phyloP scores from a whole-genome alignment of 345 rosid species.

The Diplotaxis tenuifolia region DNA sequence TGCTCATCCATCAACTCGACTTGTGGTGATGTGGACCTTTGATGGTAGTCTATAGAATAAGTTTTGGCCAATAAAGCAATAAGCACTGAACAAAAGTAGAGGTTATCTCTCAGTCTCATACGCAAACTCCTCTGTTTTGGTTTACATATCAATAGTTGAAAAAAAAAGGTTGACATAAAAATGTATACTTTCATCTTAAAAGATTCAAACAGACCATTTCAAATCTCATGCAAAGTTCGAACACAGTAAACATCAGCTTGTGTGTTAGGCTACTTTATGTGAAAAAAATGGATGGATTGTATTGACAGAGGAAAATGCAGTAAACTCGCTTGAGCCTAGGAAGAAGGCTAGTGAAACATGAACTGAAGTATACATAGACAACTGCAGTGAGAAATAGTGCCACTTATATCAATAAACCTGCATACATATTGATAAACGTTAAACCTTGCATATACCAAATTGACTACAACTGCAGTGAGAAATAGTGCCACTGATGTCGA shows the following conservation, averaged over 20 bases:
- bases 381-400: neutral
- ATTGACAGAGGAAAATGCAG: neutral
- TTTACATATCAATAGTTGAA: neutral
- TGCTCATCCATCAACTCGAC: too few species aligned
- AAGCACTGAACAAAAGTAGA: too few species aligned
- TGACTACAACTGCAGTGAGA: too few species aligned
- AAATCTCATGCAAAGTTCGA: neutral
- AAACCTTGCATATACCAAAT: too few species aligned
- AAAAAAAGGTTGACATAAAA: neutral
- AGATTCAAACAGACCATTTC: neutral
- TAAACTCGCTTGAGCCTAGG: too few species aligned
- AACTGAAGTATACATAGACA: neutral
- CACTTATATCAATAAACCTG: neutral
- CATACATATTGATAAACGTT: too few species aligned
- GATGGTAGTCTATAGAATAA: too few species aligned
- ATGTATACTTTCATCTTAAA: neutral
- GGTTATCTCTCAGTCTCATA: too few species aligned
- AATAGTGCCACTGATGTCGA: neutral
- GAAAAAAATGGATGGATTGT: neutral
- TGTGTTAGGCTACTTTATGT: neutral
- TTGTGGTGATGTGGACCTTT: too few species aligned
- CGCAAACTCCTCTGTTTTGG: neutral
- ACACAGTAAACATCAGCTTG: neutral
- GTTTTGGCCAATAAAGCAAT: too few species aligned
- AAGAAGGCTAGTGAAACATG: neutral